These are phyloP conservation scores for Microsporum ferrugineum DNA, from an alignment of 2,329 filamentous ascomycete species.

Conservation along the genomic window DNA sequence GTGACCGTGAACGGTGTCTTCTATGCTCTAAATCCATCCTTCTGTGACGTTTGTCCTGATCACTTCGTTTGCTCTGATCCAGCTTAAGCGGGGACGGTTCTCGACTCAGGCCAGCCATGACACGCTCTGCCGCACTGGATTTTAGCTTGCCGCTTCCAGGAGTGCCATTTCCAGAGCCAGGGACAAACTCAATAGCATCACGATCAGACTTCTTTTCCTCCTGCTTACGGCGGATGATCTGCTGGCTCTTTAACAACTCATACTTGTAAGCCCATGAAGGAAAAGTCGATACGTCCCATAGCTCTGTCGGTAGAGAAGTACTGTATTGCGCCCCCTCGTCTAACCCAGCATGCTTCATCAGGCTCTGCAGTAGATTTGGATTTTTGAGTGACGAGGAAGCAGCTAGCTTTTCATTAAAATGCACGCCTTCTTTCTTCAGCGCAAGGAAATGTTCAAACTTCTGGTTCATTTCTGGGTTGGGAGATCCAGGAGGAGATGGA, in stretches of 20 bases:
- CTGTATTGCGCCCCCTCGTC: constrained; percentile 43
- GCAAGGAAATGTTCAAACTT: constrained; percentile 51
- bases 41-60: constrained; percentile 2
- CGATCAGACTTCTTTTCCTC: constrained; percentile 28
- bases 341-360: constrained; percentile 49
- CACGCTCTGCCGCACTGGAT: constrained; percentile 18
- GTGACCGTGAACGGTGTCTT: constrained; percentile 13
- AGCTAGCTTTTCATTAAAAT: constrained; percentile 53
- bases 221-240: constrained; percentile 24
- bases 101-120: constrained; percentile 18
- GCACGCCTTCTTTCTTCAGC: constrained; percentile 50
- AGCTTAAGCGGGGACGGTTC: constrained; percentile 11
- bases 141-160: constrained; percentile 11
- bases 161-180: constrained; percentile 13
- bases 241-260: constrained; percentile 34
- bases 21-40: constrained; percentile 9
- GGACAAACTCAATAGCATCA: constrained; percentile 32
- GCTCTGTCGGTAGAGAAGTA: constrained; percentile 35
- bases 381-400: constrained; percentile 48
- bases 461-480: constrained; percentile 36
- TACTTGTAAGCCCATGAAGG: constrained; percentile 39
- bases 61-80: constrained; percentile 10
- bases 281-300: constrained; percentile 32
- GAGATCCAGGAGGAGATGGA: constrained; percentile 37
- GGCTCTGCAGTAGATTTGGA: constrained; percentile 44